Evolutionary conservation across 208 protist species (phyloP).

Genomic region (Trypanosoma lewisi): DNA sequence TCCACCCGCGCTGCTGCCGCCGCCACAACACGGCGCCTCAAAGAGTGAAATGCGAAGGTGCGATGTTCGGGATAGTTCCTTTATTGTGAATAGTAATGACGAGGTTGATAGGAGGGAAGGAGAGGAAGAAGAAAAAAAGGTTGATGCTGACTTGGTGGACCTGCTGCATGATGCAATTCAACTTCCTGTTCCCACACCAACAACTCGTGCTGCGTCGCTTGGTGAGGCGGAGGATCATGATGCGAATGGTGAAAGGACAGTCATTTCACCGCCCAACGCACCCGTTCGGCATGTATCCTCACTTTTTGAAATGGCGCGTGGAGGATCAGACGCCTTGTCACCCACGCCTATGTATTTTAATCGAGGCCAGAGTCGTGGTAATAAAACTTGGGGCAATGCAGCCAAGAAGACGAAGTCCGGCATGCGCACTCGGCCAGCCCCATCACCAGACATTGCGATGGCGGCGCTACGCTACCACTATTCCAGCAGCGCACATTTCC

Average conservation of each 20-base stretch:
- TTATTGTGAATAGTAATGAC: no score
- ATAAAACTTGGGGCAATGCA: neutral
- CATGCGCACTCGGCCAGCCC: no score
- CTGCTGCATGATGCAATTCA: no score
- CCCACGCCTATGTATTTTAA: neutral
- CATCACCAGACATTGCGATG: constrained; percentile 13
- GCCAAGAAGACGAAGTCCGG: neutral
- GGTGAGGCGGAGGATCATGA: neutral
- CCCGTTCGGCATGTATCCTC: neutral
- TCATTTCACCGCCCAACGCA: neutral
- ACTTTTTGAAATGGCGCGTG: constrained; percentile 19
- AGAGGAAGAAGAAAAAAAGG: no score
- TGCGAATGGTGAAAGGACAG: neutral
- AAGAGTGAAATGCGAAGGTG: neutral
- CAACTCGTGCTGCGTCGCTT: no score
- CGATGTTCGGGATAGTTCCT: neutral
- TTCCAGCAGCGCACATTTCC: constrained; percentile 28
- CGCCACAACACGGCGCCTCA: neutral
- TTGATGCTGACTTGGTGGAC: no score
- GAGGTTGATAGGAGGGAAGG: no score
- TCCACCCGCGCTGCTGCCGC: neutral
- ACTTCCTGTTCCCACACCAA: no score
- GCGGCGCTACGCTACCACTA: constrained; percentile 31
- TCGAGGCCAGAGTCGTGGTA: neutral
- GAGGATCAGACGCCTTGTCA: neutral